Base-by-base conservation (phyloP, 352 stramenopile genomes). In the Blastocystis sp. region DNA sequence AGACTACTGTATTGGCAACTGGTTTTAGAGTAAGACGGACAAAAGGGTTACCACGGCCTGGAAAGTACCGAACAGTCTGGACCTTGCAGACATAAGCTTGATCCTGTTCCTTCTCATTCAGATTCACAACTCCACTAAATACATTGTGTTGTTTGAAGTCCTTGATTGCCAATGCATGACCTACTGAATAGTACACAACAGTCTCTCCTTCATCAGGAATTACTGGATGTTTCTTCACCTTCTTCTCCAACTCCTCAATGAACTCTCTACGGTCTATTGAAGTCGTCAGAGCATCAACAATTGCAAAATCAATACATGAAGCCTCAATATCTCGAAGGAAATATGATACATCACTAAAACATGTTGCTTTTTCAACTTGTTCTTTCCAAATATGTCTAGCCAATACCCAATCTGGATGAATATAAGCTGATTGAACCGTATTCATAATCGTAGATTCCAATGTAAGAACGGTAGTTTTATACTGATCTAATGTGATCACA, bases 101-200 rank as follows among this genome's bases (percentile, higher is more conserved):
- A 12, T 1, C 27, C 35, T 83, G 71, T 56, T 65, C 71, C 32
- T 65, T 65, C 29, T 83, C 71, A 35, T 61, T 7, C 5, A 42
- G 29, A 35, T 83, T n/a, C 9, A 67, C 9, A 29, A 83, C 51
- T 0, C 71, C 52, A 0, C 71, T 63, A 42, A 83, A 83, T 32
- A 35, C 32, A 43, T 83, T 83, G 32, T 66, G 56, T 49, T 39
- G 49, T 0, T 65, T 65, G 32, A 83, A 83, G 29, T 65, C 71
- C 4, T n/a, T 43, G 39, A 83, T 83, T 37, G 71, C 16, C 4
- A 43, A 51, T 0, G 11, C 12, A 43, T 83, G 71, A 51, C 43
- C 71, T n/a, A 51, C 29, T n/a, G 49, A 32, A 35, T 49, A 83
- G n/a, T 83, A 83, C 46, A 83, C 71, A 1, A 83, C 71, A 9